phyloP scores from a whole-genome alignment of 495 filamentous ascomycete species.

The Xylaria acuta region DNA sequence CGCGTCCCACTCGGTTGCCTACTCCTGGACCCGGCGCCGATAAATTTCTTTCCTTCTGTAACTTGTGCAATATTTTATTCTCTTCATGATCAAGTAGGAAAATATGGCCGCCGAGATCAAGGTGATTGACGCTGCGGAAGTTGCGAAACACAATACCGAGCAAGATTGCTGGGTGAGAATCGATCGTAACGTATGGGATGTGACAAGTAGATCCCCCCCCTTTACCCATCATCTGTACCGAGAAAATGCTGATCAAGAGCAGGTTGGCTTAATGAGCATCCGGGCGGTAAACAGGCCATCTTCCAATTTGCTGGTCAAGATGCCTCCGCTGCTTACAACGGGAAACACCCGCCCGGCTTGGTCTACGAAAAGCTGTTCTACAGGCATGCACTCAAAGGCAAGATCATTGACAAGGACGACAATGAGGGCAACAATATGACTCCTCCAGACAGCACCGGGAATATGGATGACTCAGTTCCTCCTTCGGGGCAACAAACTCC shows the following conservation, averaged over 20 bases:
- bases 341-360: not conserved
- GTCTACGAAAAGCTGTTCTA: not conserved
- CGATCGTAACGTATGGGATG: too few species aligned
- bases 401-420: not conserved
- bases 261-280: not conserved
- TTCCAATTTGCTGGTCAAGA: conserved; percentile 8
- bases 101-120: not conserved
- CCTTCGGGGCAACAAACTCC: not conserved
- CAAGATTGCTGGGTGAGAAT: too few species aligned
- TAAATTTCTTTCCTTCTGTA: not conserved
- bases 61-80: not conserved
- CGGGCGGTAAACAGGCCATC: not conserved
- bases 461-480: not conserved
- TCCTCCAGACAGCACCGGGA: not conserved
- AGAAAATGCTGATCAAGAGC: not conserved
- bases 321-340: not conserved
- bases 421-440: not conserved
- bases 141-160: conserved; percentile 12
- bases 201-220: too few species aligned
- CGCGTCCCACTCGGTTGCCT: not conserved
- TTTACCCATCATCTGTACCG: too few species aligned
- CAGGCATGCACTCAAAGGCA: not conserved
- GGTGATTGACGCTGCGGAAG: not conserved
- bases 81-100: not conserved
- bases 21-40: not conserved